A percentile compares a stretch with the other conserved stretches of the same genome.
Conservation (phyloP, 106 monocot species). For the Phalaenopsis aphrodite region DNA sequence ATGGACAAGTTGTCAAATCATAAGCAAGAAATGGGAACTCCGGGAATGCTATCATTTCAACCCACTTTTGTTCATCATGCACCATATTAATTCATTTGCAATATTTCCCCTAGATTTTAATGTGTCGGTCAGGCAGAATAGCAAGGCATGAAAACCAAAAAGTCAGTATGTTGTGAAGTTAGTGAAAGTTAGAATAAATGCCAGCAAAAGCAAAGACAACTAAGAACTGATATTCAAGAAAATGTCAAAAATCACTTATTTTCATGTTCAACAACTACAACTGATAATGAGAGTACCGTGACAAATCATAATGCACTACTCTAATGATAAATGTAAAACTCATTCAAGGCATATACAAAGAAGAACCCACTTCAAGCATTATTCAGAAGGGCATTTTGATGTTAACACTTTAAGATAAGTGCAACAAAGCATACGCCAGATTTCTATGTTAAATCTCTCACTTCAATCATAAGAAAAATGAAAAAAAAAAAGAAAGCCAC, state of each 20-base stretch:
- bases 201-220: background rate
- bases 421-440: background rate
- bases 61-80: background rate
- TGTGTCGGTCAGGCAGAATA: background rate
- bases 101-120: background rate
- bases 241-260: conserved; percentile 1
- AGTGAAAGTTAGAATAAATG: background rate
- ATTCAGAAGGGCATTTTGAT: background rate
- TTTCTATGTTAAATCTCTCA: background rate
- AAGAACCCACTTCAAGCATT: background rate
- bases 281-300: background rate
- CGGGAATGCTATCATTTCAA: background rate
- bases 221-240: background rate
- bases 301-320: background rate
- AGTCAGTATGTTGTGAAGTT: background rate
- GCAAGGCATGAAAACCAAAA: background rate
- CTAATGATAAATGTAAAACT: background rate
- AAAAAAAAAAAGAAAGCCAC: background rate
- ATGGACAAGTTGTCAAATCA: background rate
- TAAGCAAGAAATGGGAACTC: background rate
- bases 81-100: background rate
- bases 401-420: background rate
- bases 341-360: background rate
- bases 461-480: background rate
- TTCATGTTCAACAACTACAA: background rate